These are phyloP conservation scores for Pseudonitzschia pungens DNA, from an alignment of 108 stramenopile genomes.

Conservation along the genomic window DNA sequence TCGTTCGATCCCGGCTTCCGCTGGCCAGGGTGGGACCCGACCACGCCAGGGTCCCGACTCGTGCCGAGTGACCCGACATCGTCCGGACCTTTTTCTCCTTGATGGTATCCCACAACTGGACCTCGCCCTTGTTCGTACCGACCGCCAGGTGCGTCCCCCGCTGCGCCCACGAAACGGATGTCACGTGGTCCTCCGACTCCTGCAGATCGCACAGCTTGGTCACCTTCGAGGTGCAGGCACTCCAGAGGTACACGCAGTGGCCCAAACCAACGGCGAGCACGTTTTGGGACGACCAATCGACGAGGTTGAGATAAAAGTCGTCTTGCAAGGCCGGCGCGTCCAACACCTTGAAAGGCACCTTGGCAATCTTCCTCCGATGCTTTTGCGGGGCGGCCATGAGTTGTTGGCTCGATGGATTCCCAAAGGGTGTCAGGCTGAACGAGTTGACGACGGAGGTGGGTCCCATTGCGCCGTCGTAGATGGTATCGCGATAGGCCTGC, in stretches of 20 bases:
- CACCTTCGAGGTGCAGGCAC: constrained; percentile 89
- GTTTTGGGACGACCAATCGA: constrained; percentile 95
- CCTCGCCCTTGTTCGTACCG: constrained; percentile 83
- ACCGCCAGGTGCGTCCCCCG: constrained; percentile 86
- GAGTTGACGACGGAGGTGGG: constrained; percentile 68
- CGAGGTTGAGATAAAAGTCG: constrained; percentile 98
- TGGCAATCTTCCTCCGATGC: constrained; percentile 78
- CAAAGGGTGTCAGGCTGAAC: constrained; percentile 70
- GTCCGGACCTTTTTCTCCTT: constrained; percentile 78
- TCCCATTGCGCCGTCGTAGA: constrained; percentile 38
- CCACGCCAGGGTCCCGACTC: constrained; percentile 95
- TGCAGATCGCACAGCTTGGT: constrained; percentile 87
- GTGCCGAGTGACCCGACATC: constrained; percentile 84
- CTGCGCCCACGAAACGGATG: constrained; percentile 94
- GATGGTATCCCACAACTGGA: constrained; percentile 93
- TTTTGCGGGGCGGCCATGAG: constrained; percentile 62
- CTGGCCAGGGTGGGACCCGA: constrained; percentile 83
- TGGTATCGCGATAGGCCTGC: constrained; percentile 52
- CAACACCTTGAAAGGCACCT: constrained; percentile 97
- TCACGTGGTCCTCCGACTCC: constrained; percentile 64
- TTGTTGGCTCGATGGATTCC: constrained; percentile 63
- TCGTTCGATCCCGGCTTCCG: constrained; percentile 90
- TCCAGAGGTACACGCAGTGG: constrained; percentile 92
- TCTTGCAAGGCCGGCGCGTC: constrained; percentile 98
- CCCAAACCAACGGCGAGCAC: constrained; percentile 98